Evolutionary conservation across 129 eudicot species (phyloP).

Genomic region (Flaveria ramosissima): DNA sequence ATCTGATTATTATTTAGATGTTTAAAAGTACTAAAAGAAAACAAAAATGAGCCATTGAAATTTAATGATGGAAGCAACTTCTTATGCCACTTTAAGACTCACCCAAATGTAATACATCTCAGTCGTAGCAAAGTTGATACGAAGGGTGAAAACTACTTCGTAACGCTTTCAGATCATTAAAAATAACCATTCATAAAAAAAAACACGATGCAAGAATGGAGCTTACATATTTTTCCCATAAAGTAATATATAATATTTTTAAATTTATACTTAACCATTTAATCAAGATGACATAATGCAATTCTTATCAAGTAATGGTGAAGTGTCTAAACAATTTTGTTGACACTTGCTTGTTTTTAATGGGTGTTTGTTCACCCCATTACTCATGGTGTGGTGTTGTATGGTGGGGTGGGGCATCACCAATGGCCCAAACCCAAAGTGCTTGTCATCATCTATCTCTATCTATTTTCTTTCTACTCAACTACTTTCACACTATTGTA

Average conservation of each 20-base stretch:
- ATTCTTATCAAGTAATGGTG: constrained; percentile 24
- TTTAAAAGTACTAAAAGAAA: too few relatives aligned
- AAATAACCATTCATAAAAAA: too few relatives aligned
- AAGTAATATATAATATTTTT: too few relatives aligned
- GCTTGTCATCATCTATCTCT: constrained; percentile 38
- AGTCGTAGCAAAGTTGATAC: too few relatives aligned
- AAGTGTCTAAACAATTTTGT: constrained; percentile 7
- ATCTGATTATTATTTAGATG: too few relatives aligned
- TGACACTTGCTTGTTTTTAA: constrained; percentile 19
- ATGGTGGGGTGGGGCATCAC: constrained; percentile 24
- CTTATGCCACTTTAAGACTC: too few relatives aligned
- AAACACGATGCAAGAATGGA: too few relatives aligned
- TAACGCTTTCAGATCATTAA: too few relatives aligned
- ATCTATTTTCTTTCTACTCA: constrained; percentile 13
- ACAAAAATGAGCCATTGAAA: too few relatives aligned
- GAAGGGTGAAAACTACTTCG: too few relatives aligned
- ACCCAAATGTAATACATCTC: too few relatives aligned
- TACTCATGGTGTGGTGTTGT: constrained; percentile 21
- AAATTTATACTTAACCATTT: neutral
- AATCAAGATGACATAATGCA: constrained; percentile 5
- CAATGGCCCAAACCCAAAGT: constrained; percentile 37
- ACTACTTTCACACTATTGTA: constrained; percentile 17
- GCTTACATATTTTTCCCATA: neutral
- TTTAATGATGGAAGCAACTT: too few relatives aligned
- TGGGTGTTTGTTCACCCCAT: constrained; percentile 15